Evolutionary conservation across 164 flowering plant genomes (phyloP), one percentile per base, ranked within the genome.

Genomic region (Vitis labrusca): DNA sequence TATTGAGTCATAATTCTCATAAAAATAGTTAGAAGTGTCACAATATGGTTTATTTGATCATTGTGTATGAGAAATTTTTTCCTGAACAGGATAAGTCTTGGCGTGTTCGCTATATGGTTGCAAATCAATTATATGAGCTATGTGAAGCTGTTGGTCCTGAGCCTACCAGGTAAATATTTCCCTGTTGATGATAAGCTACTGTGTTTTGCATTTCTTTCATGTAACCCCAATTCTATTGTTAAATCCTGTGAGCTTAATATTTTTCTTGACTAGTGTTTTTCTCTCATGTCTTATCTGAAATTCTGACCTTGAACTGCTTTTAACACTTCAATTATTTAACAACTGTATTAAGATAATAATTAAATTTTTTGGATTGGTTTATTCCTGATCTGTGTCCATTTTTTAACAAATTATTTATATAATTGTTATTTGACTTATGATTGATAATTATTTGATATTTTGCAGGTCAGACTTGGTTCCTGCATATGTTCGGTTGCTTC

Each of bases 21-120:
- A 37, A 37, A 37, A 37, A 37, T 37, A 3, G 44, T 37, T 37
- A 23, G 44, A 23, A 14, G 14, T 59, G 11, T 15, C 13, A 37
- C 13, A 10, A 48, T 9, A 56, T 69, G 49, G 14, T 32, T 63
- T 60, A n/a, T 51, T 57, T 66, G 15, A 9, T n/a, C 9, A 51
- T 65, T 49, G 11, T 61, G 15, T 52, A 14, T 58, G 50, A 68
- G 19, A 37, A 62, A 32, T 56, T 37, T 16, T 63, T 67, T 74
- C 30, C 51, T 69, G 71, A 52, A 37, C 81, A 94, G 99, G 99
- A 94, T 72, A 94, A 94, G 73, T 94, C 99, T 65, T 94, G 99
- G 99, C 99, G 99, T 78, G 99, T 94, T 59, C 92, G 99, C n/a
- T 94, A 92, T 77, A 90, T 92, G 98, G 98, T 92, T 78, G 99